Base-by-base conservation (phyloP, 495 filamentous ascomycete species). In the Penicillium herquei region DNA sequence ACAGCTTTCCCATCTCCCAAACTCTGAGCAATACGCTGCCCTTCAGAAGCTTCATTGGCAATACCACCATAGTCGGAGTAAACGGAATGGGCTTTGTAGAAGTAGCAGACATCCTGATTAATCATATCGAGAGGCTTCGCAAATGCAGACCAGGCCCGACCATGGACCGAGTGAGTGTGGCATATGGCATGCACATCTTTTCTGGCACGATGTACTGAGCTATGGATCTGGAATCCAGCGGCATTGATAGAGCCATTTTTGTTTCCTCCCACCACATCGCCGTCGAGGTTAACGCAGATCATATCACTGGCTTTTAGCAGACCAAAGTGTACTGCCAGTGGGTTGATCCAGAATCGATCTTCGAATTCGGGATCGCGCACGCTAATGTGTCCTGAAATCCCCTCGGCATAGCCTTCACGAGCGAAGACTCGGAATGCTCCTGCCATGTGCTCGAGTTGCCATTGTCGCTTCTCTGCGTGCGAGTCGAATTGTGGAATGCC, bases 341-440 rank as follows among this genome's bases (percentile, higher is more conserved):
- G 3, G 37, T 31, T 17, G 26, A n/a, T 48, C 44, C 52, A 54
- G 12, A 54, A 54, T 17, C 47, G 52, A 39, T 54, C 52, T 18
- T 32, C 16, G 45, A 87, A 69, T 14, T 61, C 80, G 6, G 84
- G 83, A 62, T 87, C 84, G 21, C 84, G 76, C 11, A 88, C 81
- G 5, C 76, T 81, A 59, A 89, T 87, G 64, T 88, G 85, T 0
- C 85, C 84, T 4, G 76, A 74, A 61, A 85, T 80, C 30, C 86
- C 84, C 67, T 88, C 84, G n/a, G 78, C 83, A 65, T 80, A 87
- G 31, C 82, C 81, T 51, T 71, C 70, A 32, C 78, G 71, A 0
- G 82, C 78, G 56, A 84, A 85, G 44, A 79, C 65, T 17, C 81
- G 76, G 61, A 87, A 87, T 5, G 77, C 81, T 4, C 51, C 65